Conservation (phyloP, 2,329 filamentous ascomycete genomes). For the Xylaria sp. region DNA sequence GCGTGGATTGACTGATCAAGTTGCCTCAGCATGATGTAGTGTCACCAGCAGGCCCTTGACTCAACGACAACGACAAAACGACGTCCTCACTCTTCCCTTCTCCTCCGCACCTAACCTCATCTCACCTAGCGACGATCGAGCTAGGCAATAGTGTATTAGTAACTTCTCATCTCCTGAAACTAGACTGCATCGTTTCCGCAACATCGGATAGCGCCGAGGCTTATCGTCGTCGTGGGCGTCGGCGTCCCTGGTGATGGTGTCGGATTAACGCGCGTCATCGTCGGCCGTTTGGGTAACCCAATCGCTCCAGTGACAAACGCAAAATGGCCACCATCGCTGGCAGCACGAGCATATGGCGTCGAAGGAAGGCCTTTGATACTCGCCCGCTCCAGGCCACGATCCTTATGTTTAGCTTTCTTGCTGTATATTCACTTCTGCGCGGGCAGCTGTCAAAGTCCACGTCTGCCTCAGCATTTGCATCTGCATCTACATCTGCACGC, state of each 20-base stretch:
- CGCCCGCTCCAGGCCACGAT: conserved; percentile 63
- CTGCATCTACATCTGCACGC: conserved; percentile 5
- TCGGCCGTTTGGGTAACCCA: not conserved
- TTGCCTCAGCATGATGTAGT: conserved; percentile 8
- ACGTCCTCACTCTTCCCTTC: not conserved
- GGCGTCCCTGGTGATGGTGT: conserved; percentile 12
- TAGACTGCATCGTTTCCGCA: not conserved
- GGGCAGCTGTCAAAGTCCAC: conserved; percentile 17
- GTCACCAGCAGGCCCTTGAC: not conserved
- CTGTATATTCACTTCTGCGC: conserved; percentile 57
- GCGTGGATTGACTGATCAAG: conserved; percentile 22
- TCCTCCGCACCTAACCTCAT: not conserved
- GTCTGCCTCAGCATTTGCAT: conserved; percentile 6
- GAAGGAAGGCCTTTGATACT: conserved; percentile 54
- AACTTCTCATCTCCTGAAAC: not conserved
- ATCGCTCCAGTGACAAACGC: conserved; percentile 2
- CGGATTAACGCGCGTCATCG: conserved; percentile 12
- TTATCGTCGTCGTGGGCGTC: not conserved
- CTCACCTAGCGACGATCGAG: not conserved
- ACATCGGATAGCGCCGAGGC: not conserved
- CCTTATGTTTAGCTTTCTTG: conserved; percentile 59
- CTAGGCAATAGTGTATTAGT: not conserved
- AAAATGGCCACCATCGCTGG: conserved; percentile 23
- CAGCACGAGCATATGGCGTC: conserved; percentile 22
- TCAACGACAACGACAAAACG: not conserved